A percentile compares a stretch with the other conserved stretches of the same genome.
Conservation (phyloP, 2,329 filamentous ascomycete species). For the Penicillium fuscoglaucum region DNA sequence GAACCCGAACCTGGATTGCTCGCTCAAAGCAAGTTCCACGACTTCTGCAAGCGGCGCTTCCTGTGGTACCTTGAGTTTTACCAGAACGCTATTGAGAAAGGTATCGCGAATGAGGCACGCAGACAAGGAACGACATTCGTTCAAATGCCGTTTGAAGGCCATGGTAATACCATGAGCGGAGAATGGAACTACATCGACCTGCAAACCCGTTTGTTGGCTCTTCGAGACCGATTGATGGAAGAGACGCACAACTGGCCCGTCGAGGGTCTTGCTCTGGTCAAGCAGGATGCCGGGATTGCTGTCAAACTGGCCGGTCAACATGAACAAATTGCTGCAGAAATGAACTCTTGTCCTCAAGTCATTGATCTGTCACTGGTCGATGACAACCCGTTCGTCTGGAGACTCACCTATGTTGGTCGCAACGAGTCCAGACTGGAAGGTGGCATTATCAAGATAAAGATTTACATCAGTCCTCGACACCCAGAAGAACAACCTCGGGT, state of each 20-base stretch:
- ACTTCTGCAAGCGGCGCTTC: conserved; percentile 87
- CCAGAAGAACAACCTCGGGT: conserved; percentile 86
- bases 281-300: conserved; percentile 71
- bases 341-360: conserved; percentile 67
- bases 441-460: conserved; percentile 78
- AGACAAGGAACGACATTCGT: conserved; percentile 65
- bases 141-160: conserved; percentile 85
- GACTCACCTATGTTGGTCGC: conserved; percentile 82
- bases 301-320: conserved; percentile 81
- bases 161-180: conserved; percentile 79
- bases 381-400: conserved; percentile 86
- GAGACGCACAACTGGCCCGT: conserved; percentile 72
- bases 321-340: conserved; percentile 74
- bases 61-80: conserved; percentile 96
- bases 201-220: conserved; percentile 64
- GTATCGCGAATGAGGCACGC: conserved; percentile 54
- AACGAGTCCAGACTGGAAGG: conserved; percentile 94
- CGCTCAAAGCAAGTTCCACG: conserved; percentile 76
- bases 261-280: conserved; percentile 64
- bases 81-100: conserved; percentile 66
- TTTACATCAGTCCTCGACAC: conserved; percentile 80
- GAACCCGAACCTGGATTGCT: conserved; percentile 19
- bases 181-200: conserved; percentile 78
- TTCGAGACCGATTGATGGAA: conserved; percentile 69
- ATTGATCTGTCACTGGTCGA: conserved; percentile 75